Base-by-base conservation (phyloP, 768 basidiomycete species). In the Amanita rimosa region DNA sequence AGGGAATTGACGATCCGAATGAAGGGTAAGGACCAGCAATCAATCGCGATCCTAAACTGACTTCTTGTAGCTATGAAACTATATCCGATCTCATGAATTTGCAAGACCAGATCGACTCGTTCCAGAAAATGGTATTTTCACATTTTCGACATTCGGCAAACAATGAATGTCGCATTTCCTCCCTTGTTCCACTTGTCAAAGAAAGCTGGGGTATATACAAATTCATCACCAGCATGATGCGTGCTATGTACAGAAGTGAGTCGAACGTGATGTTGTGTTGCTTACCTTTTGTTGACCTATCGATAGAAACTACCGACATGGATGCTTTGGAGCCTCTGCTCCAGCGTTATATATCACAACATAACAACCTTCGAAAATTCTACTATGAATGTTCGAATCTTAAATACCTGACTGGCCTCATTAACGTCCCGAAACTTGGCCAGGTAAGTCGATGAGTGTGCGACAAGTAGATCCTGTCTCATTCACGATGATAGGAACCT, bases 311-410 rank as follows among this genome's bases (percentile, higher is more conserved):
- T 22, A 89, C 88, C 57, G 87, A 89, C 52, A 70, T 74, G 34
- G 96, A 98, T 38, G 93, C 83, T 2, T 67, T 99, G 53, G 89
- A 93, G 59, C 94, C 93, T 1, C 70, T 99, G 16, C 77, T 84
- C 39, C 78, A 87, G 60, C 81, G 96, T 27, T 99, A 85, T 67
- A 82, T 78, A 51, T 76, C 88, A 19, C 96, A 98, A 59, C 96
- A 99, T 60, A 83, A 93, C 60, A 85, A 80, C 54, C 75, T 99
- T 8, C 84, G 96, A 53, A 92, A 95, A 63, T 99, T 96, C 69
- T 98, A 98, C 71, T 98, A 98, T 62, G 96, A 99, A 62, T 99
- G 96, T 62, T 96, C 93, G 8, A 98, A 98, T 67, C 78, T 99
- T 55, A 97, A 96, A 64, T 99, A 96, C 65, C 68, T 99, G 46